These are phyloP conservation scores for Leccinum disarticulatum DNA, from an alignment of 768 basidiomycete genomes.

Conservation along the genomic window DNA sequence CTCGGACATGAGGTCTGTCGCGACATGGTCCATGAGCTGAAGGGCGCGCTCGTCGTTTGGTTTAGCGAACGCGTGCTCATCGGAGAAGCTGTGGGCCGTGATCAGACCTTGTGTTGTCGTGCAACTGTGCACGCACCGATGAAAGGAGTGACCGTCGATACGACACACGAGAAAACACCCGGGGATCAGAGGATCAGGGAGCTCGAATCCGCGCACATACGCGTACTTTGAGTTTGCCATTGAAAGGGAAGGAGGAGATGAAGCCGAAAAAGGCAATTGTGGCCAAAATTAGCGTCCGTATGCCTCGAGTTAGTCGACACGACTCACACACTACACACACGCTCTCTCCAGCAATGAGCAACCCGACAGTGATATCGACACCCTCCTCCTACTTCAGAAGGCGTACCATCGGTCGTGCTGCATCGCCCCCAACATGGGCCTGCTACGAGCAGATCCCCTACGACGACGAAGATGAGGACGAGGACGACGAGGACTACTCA, in stretches of 20 bases:
- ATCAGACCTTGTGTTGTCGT: neutral
- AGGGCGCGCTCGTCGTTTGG: conserved; percentile 91
- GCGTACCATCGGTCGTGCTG: conserved; percentile 74
- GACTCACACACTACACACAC: neutral
- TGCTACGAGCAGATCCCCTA: conserved; percentile 88
- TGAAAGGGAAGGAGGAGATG: neutral
- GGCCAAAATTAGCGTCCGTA: neutral
- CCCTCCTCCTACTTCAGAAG: conserved; percentile 48
- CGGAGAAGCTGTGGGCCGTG: conserved; percentile 65
- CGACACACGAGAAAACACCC: conserved; percentile 83
- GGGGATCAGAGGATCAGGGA: conserved; percentile 82
- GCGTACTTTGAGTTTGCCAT: conserved; percentile 96
- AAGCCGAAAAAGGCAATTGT: conserved; percentile 20
- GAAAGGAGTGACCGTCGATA: conserved; percentile 92
- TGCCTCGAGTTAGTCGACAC: neutral
- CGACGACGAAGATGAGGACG: conserved; percentile 56
- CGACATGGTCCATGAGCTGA: conserved; percentile 89
- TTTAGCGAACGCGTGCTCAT: conserved; percentile 77
- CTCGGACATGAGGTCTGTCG: conserved; percentile 75
- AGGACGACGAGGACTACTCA: conserved; percentile 56
- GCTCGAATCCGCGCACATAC: conserved; percentile 88
- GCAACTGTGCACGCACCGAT: conserved; percentile 57
- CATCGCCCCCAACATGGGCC: conserved; percentile 84
- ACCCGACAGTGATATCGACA: conserved; percentile 22
- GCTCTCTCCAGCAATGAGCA: conserved; percentile 17